A percentile compares a stretch with the other conserved stretches of the same genome.
Conservation (phyloP, 78 protist genomes). For the Isochrysis galbana region DNA sequence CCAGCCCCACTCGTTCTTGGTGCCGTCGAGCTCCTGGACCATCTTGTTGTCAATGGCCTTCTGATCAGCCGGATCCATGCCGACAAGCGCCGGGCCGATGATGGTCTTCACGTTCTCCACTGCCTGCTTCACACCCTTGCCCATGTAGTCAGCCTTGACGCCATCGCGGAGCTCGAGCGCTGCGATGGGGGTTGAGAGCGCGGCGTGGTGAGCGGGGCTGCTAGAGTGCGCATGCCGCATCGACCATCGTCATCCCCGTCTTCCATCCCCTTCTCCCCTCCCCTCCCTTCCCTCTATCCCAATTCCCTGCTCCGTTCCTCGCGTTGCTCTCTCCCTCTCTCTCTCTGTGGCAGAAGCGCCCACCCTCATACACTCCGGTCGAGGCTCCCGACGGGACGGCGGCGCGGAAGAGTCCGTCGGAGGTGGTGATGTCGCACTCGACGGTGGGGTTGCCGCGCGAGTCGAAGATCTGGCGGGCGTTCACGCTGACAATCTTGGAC, state of each 20-base stretch:
- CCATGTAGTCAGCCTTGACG: conserved; percentile 81
- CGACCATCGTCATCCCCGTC: too few relatives aligned
- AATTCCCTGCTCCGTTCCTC: too few relatives aligned
- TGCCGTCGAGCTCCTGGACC: conserved; percentile 56
- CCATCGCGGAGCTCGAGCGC: conserved; percentile 94
- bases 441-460: conserved; percentile 75
- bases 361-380: not conserved
- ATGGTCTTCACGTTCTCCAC: conserved; percentile 83
- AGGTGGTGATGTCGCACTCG: not conserved
- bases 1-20: conserved; percentile 70
- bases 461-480: conserved; percentile 89
- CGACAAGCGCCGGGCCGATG: conserved; percentile 88
- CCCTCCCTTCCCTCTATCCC: too few relatives aligned
- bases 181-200: too few relatives aligned
- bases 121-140: conserved; percentile 93
- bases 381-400: not conserved
- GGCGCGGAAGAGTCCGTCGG: not conserved
- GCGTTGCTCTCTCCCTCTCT: too few relatives aligned
- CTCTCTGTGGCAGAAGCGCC: too few relatives aligned
- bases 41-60: conserved; percentile 83
- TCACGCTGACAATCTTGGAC: too few relatives aligned
- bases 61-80: conserved; percentile 83
- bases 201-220: too few relatives aligned
- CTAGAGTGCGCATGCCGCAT: too few relatives aligned
- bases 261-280: too few relatives aligned